Evolutionary conservation across 73 alveolate species (phyloP).

Genomic region (Uronychia binucleata): DNA sequence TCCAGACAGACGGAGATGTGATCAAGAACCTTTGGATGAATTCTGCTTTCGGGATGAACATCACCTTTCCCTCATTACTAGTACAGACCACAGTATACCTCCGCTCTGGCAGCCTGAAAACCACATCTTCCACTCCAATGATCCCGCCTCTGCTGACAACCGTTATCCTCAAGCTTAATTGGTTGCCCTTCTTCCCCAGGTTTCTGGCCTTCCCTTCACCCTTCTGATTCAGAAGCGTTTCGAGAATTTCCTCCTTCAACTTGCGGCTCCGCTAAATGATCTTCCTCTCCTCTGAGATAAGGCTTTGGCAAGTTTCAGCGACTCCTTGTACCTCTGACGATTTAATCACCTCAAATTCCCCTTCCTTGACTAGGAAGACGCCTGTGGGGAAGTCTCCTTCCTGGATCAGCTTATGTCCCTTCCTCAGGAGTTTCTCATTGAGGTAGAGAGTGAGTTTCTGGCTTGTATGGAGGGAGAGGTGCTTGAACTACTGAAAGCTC

Average conservation of each 20-base stretch:
- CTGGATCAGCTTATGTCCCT: constrained; percentile 15
- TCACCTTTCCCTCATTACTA: background rate
- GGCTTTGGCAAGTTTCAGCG: background rate
- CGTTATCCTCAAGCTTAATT: background rate
- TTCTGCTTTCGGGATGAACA: background rate
- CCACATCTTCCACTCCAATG: background rate
- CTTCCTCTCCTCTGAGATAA: background rate
- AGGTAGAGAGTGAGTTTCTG: constrained; percentile 16
- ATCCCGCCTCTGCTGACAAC: background rate
- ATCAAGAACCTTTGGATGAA: background rate
- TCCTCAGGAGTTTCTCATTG: constrained; percentile 3
- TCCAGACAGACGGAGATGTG: background rate
- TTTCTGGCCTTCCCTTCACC: background rate
- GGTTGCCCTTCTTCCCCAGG: background rate
- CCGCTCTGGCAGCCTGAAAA: background rate
- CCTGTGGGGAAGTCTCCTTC: constrained; percentile 15
- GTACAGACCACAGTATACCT: background rate
- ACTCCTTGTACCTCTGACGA: background rate
- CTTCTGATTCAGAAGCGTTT: background rate
- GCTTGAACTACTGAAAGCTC: constrained; percentile 4
- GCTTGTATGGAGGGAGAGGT: constrained; percentile 1
- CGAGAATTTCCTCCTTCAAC: background rate
- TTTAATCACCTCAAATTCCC: constrained; percentile 15
- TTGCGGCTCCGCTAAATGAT: background rate
- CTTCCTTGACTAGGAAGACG: constrained; percentile 17